These are phyloP conservation scores for Pseudogymnoascus sp. DNA, from an alignment of 2,329 filamentous ascomycete species.

Conservation along the genomic window DNA sequence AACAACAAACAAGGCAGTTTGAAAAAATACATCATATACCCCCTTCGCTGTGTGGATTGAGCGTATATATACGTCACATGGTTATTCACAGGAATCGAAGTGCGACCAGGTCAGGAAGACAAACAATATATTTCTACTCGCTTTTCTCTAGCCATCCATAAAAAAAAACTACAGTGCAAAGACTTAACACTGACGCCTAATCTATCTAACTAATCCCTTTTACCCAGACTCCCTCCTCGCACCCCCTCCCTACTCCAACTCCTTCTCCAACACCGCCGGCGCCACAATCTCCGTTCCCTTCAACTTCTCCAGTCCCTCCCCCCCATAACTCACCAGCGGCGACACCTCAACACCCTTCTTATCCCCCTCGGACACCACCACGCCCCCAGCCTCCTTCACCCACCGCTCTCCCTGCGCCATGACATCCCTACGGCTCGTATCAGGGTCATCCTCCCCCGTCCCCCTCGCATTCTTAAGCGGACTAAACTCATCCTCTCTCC, in stretches of 20 bases:
- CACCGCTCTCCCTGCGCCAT: constrained; percentile 84
- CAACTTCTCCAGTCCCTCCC: constrained; percentile 53
- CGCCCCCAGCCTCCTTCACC: constrained; percentile 70
- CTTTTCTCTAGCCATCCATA: background rate
- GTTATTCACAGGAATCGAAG: background rate
- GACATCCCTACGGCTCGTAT: constrained; percentile 86
- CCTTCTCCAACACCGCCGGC: constrained; percentile 43
- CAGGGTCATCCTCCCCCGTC: constrained; percentile 84
- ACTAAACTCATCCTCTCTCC: constrained; percentile 95
- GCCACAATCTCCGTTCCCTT: constrained; percentile 45
- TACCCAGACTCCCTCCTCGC: background rate
- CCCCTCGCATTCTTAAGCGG: constrained; percentile 86
- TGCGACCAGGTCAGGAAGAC: background rate
- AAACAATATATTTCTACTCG: background rate
- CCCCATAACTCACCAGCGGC: constrained; percentile 81
- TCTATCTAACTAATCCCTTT: background rate
- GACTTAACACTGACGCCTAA: background rate
- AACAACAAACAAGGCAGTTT: too few relatives aligned
- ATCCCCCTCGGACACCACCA: constrained; percentile 56
- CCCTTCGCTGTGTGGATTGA: too few relatives aligned
- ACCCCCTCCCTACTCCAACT: constrained; percentile 20
- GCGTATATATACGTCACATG: background rate
- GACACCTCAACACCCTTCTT: constrained; percentile 78
- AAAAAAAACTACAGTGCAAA: background rate
- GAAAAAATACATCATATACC: too few relatives aligned